phyloP scores from a whole-genome alignment of 2,329 filamentous ascomycete genomes.

The Trichoderma koningiopsis region DNA sequence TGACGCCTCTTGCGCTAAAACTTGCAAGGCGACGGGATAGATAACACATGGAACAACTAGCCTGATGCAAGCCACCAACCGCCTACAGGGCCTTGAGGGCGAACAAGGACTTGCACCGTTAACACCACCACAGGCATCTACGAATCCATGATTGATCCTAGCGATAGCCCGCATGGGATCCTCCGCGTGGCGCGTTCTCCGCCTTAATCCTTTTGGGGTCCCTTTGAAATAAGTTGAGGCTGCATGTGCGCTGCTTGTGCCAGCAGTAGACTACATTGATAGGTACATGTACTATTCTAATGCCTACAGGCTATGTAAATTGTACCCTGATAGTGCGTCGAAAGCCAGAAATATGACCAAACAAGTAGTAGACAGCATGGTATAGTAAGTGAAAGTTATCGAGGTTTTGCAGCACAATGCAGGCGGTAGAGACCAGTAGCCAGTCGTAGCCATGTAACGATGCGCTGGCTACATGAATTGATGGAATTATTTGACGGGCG shows the following conservation, averaged over 20 bases:
- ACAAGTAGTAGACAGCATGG: background rate
- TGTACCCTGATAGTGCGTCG: background rate
- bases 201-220: background rate
- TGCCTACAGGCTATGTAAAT: too few species aligned
- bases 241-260: background rate
- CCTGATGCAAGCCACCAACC: slow-evolving; percentile 14
- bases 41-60: background rate
- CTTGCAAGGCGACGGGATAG: background rate
- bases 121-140: background rate
- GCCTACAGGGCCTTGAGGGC: background rate
- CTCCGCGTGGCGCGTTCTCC: background rate
- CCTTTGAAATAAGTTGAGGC: background rate
- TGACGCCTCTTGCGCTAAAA: background rate
- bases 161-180: background rate
- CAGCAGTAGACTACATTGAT: too few species aligned
- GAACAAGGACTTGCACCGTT: background rate
- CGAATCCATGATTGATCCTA: background rate
- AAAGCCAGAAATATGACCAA: background rate
- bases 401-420: background rate
- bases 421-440: background rate
- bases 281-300: too few species aligned
- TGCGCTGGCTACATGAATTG: background rate
- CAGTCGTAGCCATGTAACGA: background rate
- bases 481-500: background rate
- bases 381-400: background rate